Evolutionary conservation across 2,329 filamentous ascomycete genomes (phyloP), one percentile per base, ranked within the genome.

Genomic region (Neobulgaria alba): DNA sequence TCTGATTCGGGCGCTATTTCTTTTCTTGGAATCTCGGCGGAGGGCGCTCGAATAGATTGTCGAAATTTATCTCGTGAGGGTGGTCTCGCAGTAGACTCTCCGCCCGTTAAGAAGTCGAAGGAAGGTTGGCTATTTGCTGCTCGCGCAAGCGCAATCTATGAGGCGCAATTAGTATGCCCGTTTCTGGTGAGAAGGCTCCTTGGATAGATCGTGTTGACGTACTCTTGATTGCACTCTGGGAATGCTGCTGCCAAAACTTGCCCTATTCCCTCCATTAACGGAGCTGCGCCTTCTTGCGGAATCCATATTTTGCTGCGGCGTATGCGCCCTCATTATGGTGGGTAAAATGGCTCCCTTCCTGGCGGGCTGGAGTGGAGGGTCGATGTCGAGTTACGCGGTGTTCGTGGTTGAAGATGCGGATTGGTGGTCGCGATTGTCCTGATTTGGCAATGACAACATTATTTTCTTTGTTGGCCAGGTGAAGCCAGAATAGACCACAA

Each of bases 71-170:
- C 54, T 45, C 51, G 49, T 8, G 50, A 54, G 10, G 53, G 51
- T 3, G 54, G 54, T 47, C 50, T 65, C 56, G 57, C 10, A 38
- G 48, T 45, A 57, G 57, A 42, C 18, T 75, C 68, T 40, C 65
- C 68, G 19, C 73, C 76, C 2, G 72, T 71, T 8, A 82, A 58
- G 29, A 80, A 67, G 50, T 82, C 75, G 51, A 76, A 79, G 4
- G 69, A 67, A 0, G 75, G 73, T 45, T 75, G 76, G 23, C 64
- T 53, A 19, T 50, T 67, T 2, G 67, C 68, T 10, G 70, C 62
- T 39, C 72, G 68, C 39, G 71, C 69, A 2, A 67, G 63, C 5
- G 68, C 63, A 44, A 71, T 55, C 58, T 61, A 39, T 4, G 19
- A 26, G 26, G 14, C 29, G 31, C 31, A 10, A 12, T 38, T 14